Percentiles rank a stretch among this genome's conserved stretches.
Conservation (phyloP, 2,329 filamentous ascomycete species). For the Fusarium sp. region DNA sequence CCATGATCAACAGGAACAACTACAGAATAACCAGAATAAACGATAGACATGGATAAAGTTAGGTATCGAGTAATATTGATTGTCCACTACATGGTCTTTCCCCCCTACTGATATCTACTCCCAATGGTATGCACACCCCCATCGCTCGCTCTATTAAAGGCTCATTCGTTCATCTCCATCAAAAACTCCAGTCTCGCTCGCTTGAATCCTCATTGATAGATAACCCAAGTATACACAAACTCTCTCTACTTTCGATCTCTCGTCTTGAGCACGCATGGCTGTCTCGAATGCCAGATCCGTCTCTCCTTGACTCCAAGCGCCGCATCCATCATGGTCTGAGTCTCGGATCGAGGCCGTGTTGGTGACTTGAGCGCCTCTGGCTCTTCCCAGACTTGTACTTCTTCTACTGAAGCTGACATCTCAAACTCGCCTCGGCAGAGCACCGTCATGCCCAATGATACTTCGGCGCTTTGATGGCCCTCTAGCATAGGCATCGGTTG, state of each 20-base stretch:
- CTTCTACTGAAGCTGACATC: conserved; percentile 82
- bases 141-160: conserved; percentile 14
- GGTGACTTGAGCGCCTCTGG: conserved; percentile 42
- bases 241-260: conserved; percentile 51
- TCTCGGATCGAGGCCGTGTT: conserved; percentile 60
- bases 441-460: conserved; percentile 76
- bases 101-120: conserved; percentile 21
- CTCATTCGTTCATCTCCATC: background rate
- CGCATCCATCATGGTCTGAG: conserved; percentile 67
- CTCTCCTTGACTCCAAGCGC: conserved; percentile 69
- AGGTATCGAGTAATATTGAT: conserved; percentile 11
- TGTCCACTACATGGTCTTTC: conserved; percentile 13
- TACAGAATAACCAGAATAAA: background rate
- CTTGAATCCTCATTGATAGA: background rate
- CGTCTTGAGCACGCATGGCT: conserved; percentile 66
- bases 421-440: conserved; percentile 87
- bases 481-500: conserved; percentile 73
- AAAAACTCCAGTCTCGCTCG: conserved; percentile 8
- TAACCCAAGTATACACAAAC: conserved; percentile 1
- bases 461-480: conserved; percentile 67
- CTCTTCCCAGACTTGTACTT: conserved; percentile 68
- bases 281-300: conserved; percentile 72
- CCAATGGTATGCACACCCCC: conserved; percentile 6
- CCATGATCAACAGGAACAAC: background rate
- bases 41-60: background rate